These are phyloP conservation scores for Colletotrichum noveboracense DNA, from an alignment of 2,329 filamentous ascomycete genomes.

Conservation along the genomic window DNA sequence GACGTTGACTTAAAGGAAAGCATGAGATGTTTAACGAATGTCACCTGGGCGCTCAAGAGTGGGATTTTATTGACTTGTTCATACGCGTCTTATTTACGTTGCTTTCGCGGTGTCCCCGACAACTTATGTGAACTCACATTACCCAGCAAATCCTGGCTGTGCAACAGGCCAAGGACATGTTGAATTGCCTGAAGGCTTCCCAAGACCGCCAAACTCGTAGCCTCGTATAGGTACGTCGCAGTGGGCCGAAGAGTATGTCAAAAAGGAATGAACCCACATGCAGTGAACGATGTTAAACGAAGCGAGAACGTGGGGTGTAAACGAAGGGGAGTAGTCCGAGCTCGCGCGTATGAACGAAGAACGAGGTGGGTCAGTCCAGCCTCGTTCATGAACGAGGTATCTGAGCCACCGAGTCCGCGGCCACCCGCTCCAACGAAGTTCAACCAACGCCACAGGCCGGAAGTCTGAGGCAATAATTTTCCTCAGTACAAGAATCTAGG, in stretches of 20 bases:
- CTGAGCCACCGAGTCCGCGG: neutral
- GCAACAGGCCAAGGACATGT: neutral
- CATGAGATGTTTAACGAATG: neutral
- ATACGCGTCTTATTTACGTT: neutral
- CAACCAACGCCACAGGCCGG: neutral
- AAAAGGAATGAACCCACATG: neutral
- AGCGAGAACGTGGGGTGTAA: neutral
- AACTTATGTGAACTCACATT: neutral
- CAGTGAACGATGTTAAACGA: neutral
- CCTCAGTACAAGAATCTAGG: neutral
- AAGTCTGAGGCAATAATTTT: neutral
- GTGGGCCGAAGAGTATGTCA: neutral
- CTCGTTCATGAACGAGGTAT: neutral
- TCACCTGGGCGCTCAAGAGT: rapidly evolving
- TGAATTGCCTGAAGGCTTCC: neutral
- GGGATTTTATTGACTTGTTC: rapidly evolving
- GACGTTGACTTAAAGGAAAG: neutral
- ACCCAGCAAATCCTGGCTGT: neutral
- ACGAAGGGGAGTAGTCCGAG: neutral
- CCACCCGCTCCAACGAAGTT: neutral
- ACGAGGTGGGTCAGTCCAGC: neutral
- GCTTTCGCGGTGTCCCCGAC: neutral
- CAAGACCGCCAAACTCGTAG: neutral
- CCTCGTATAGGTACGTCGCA: neutral
- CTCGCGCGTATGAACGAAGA: neutral